A percentile compares a stretch with the other conserved stretches of the same genome.
Evolutionary conservation across 1,284 basidiomycete genomes (phyloP).

Genomic region (Papiliotrema flavescens): DNA sequence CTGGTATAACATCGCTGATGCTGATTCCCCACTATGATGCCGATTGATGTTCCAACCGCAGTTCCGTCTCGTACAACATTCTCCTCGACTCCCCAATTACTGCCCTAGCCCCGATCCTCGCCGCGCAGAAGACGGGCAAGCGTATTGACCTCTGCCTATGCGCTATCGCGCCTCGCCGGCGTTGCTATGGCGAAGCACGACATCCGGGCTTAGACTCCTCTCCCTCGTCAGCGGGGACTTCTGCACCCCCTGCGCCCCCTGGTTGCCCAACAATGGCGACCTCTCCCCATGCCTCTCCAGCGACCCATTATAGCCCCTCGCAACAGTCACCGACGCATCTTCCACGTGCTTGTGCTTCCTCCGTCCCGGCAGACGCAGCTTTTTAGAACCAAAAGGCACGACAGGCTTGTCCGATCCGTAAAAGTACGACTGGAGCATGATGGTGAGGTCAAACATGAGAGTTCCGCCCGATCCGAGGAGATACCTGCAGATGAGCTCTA

Average conservation of each 20-base stretch:
- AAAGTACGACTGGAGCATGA: constrained; percentile 62
- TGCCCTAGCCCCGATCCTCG: background rate
- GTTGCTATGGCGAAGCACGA: background rate
- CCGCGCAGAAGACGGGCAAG: too few relatives aligned
- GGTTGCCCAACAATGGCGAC: background rate
- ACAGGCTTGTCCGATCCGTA: constrained; percentile 51
- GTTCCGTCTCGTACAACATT: too few relatives aligned
- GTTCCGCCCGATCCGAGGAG: constrained; percentile 83
- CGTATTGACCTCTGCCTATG: background rate
- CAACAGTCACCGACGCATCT: too few relatives aligned
- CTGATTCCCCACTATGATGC: too few relatives aligned
- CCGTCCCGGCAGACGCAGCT: constrained; percentile 4
- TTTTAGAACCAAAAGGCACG: constrained; percentile 11
- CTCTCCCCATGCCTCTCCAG: background rate
- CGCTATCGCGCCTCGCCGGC: background rate
- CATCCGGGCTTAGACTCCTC: constrained; percentile 12
- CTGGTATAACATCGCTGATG: too few relatives aligned
- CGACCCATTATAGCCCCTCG: background rate
- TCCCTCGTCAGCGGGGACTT: background rate
- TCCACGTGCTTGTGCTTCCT: background rate
- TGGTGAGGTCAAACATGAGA: constrained; percentile 82
- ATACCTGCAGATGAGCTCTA: constrained; percentile 55
- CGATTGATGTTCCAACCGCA: too few relatives aligned
- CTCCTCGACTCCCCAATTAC: too few relatives aligned
- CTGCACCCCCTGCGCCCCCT: background rate